Base-by-base conservation (phyloP, 441 rosid species). In the Pelargonium myrrhifolium region DNA sequence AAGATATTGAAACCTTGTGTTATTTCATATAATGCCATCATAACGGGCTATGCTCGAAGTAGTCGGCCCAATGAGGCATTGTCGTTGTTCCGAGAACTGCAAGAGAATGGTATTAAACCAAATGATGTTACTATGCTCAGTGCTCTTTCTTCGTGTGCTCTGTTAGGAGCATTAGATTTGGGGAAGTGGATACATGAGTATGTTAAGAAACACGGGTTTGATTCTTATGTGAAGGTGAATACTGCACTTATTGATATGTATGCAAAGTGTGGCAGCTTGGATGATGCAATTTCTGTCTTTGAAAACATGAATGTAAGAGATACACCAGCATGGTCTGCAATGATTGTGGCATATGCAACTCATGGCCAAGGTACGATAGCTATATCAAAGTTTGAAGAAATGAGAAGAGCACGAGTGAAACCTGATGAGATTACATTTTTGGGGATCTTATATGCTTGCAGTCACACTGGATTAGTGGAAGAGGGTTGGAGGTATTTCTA, bases 111-210 rank as follows among this genome's bases (percentile, higher is more conserved):
- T 70, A 75, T 85, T 71, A 77, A 70, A 80, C 94, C 92, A 31
- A 80, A 82, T 61, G 87, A 86, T 78, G 86, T 92, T 65, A 89
- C 92, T 1, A 77, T 87, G 81, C 84, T 89, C 18, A 78, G 90
- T 74, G 87, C 79, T 75, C 81, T 89, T 76, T 85, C 96, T 6
- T 86, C 83, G 35, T 89, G 94, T 80, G 82, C 94, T 37, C 64
- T 86, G 72, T 72, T 89, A 58, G 96, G 96, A 62, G 83, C 94
- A 2, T 73, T 92, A 42, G 87, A 87, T 28, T 78, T 89, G 67
- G 96, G 96, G 67, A 92, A 84, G 71, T 92, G 98, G 94, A 78
- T 88, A 14, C 95, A 89, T 75, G 91, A 92, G 72, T 86, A 84
- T 70, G 87, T 86, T 26, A 83, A 80, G 82, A 83, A 86, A 78